Conservation (phyloP, 2,329 filamentous ascomycete species). For the Colletotrichum euphorbiae region DNA sequence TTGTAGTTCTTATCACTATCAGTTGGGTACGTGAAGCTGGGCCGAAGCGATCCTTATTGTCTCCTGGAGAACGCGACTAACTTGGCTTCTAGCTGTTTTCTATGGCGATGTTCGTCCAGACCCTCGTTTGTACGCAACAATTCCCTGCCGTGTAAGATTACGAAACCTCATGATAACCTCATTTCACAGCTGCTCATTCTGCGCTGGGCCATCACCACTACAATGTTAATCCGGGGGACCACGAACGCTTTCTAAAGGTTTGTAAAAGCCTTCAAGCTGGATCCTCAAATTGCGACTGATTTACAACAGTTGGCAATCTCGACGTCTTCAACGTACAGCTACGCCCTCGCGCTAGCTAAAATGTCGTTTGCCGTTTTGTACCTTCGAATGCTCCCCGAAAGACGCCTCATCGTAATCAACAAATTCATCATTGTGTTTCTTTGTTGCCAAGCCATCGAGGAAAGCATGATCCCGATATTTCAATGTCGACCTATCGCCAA, state of each 20-base stretch:
- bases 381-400: slow-evolving; percentile 46
- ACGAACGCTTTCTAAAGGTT: slow-evolving; percentile 21
- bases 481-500: slow-evolving; percentile 45
- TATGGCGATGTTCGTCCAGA: slow-evolving; percentile 14
- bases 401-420: slow-evolving; percentile 44
- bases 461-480: slow-evolving; percentile 46
- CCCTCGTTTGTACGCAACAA: slow-evolving; percentile 5
- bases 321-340: slow-evolving; percentile 46
- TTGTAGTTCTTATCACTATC: neutral
- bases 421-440: slow-evolving; percentile 46
- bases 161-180: too few relatives aligned
- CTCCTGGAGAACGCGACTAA: neutral
- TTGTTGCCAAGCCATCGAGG: slow-evolving; percentile 46
- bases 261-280: neutral
- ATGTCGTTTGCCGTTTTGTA: slow-evolving; percentile 50
- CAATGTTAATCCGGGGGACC: neutral
- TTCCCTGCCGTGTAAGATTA: neutral
- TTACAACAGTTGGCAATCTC: slow-evolving; percentile 33
- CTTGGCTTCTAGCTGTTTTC: neutral
- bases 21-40: slow-evolving; percentile 15
- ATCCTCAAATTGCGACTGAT: neutral
- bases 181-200: slow-evolving; percentile 1
- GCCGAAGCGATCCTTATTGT: too few relatives aligned
- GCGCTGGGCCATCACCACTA: slow-evolving; percentile 17
- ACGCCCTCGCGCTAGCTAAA: slow-evolving; percentile 46